Base-by-base conservation (phyloP, 805 yeast species). In the Yamadazyma kitorensis region DNA sequence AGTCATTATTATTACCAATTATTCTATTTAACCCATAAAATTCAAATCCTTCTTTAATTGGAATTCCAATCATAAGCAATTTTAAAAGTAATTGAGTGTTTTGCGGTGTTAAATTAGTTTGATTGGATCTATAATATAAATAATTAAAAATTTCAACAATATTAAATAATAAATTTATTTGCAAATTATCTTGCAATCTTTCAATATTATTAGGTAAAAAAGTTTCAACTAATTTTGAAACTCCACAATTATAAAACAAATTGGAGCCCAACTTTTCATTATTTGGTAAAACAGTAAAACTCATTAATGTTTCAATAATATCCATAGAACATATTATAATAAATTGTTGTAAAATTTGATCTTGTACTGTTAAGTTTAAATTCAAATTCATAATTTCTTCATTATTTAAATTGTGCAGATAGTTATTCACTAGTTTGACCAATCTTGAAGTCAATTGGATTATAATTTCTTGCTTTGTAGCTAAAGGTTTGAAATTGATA, bases 401-500 rank as follows among this genome's bases (percentile, higher is more conserved):
- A 16, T 29, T 26, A 18, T 29, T 42, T 14, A 39, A 18, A 17
- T 33, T 36, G 24, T 31, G 27, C 10, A 27, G 46, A 14, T 50
- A 52, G 13, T 43, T 37, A 4, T 31, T 17, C 17, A 56, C 41
- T 2, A 64, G 34, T 3, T 18, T 31, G 19, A 49, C 43, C 5
- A 55, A 36, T 14, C 29, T 33, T 6, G 26, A 29, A 3, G 55
- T 34, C n/a, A 59, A 37, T 2, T 25, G 22, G 15, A 34, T 27
- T 3, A 60, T 51, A 16, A 70, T 59, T 10, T 51, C 47, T 23
- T 48, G 55, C 14, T 60, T 62, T 1, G 80, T 65, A 1, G 91
- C 88, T 36, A 74, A 72, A 1, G 85, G 80, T 48, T 85, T 64
- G 54, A 78, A 85, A 14, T 56, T 66, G 5, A 82, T 53, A 1